Percentiles rank a stretch among this genome's conserved stretches.
Evolutionary conservation across 768 basidiomycete species (phyloP).

Genomic region (Fomitopsis pulvina): DNA sequence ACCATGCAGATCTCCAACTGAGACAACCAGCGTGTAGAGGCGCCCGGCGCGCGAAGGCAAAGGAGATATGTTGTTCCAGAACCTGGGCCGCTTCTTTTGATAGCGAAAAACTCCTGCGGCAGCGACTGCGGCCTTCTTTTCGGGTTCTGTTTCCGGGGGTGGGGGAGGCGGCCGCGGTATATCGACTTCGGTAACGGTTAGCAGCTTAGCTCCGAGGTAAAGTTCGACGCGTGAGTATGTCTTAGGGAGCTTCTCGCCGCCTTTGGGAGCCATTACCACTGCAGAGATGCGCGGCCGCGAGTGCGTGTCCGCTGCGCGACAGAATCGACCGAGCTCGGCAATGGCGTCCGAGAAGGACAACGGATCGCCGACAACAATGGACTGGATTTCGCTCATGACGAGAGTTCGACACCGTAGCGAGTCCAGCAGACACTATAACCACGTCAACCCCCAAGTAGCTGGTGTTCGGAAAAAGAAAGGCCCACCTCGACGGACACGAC

Average conservation of each 20-base stretch:
- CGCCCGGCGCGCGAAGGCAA: constrained; percentile 1
- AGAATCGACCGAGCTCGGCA: constrained; percentile 16
- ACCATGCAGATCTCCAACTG: constrained; percentile 23
- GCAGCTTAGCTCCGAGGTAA: background rate
- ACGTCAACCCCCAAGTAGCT: background rate
- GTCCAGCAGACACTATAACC: constrained; percentile 32
- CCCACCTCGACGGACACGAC: constrained; percentile 36
- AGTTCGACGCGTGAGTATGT: background rate
- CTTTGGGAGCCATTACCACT: background rate
- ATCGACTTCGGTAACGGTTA: background rate
- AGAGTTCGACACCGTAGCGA: constrained; percentile 32
- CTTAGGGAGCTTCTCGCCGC: background rate
- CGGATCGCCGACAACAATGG: constrained; percentile 39
- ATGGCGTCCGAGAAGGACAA: constrained; percentile 26
- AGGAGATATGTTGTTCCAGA: constrained; percentile 47
- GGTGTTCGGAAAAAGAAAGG: constrained; percentile 2
- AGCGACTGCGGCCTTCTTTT: constrained; percentile 6
- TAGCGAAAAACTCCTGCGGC: constrained; percentile 45
- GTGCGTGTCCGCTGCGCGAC: background rate
- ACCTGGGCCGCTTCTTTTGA: constrained; percentile 50
- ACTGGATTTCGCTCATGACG: constrained; percentile 36
- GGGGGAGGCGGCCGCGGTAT: constrained; percentile 9
- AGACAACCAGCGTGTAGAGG: constrained; percentile 56
- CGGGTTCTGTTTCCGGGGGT: background rate
- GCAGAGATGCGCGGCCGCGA: background rate